Evolutionary conservation across 441 rosid genomes (phyloP).

Genomic region (Rhodomyrtus psidioides): DNA sequence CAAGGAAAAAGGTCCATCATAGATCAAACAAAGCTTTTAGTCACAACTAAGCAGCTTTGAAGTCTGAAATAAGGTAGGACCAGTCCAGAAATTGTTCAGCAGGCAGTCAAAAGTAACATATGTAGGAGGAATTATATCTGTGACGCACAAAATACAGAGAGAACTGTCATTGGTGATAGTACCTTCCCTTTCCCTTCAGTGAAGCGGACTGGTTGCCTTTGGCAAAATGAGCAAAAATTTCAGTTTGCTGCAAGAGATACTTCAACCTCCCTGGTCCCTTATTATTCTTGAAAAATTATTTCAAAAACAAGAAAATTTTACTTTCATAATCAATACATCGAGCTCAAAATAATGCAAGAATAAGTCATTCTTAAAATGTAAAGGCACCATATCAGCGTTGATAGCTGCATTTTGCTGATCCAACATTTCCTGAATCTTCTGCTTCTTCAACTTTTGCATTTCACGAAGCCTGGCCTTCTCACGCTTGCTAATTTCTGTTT

Average conservation of each 20-base stretch:
- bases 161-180: neutral
- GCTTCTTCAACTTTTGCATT: slow-evolving; percentile 82
- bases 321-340: neutral
- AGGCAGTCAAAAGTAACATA: neutral
- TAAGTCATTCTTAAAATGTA: neutral
- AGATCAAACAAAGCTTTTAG: neutral
- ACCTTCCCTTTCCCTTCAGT: slow-evolving; percentile 87
- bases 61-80: neutral
- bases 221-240: slow-evolving; percentile 96
- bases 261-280: slow-evolving; percentile 86
- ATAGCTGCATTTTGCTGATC: slow-evolving; percentile 90
- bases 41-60: neutral
- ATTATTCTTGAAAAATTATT: slow-evolving; percentile 52
- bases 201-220: slow-evolving; percentile 72
- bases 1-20: neutral
- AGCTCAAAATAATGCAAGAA: neutral
- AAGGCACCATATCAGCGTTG: slow-evolving; percentile 83
- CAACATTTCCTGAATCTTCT: slow-evolving; percentile 87
- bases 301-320: neutral
- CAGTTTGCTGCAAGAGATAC: slow-evolving; percentile 93
- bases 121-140: neutral
- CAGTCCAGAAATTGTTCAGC: neutral
- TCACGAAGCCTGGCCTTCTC: slow-evolving; percentile 83
- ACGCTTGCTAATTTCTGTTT: slow-evolving; percentile 60
- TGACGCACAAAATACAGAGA: neutral